Base-by-base conservation (phyloP, 805 yeast genomes). In the Saturnispora quitensis region DNA sequence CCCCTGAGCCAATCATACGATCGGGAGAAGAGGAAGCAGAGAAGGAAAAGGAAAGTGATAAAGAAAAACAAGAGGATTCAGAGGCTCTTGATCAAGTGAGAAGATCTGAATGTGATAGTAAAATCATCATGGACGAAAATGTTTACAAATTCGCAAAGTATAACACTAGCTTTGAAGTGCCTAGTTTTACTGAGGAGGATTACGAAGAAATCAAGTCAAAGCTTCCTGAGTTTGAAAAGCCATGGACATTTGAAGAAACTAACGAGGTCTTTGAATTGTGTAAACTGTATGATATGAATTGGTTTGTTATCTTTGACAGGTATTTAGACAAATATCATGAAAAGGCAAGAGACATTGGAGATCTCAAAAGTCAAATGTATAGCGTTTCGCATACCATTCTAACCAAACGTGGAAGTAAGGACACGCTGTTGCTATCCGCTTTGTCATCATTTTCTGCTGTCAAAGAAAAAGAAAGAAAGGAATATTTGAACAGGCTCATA, bases 291-390 rank as follows among this genome's bases (percentile, higher is more conserved):
- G 90, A 85, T 60, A 71, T 86, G 58, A 73, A 86, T 54, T 85
- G 93, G 91, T 74, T 77, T 3, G 81, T 83, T 1, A 74, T 85
- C 12, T 71, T 70, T 52, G 93, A 85, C 60, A 67, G 89, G 47
- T 85, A 76, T 64, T 45, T 47, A 40, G 71, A 70, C 20, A 74
- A 59, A 50, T 50, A 50, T 18, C 54, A 58, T 5, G 72, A 91
- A 31, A 62, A 79, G 52, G 57, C 33, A 48, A 60, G 52, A 69
- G 93, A 81, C 0, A 55, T 86, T 25, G 98, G 91, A 59, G 97
- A 89, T 56, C 66, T 93, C 51, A 89, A 89, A 59, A 89, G 81
- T 51, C 82, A 89, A 38, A 89, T 88, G 63, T 93, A 90, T 62
- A 67, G 72, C 18, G 81, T 88, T 9, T 78, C 86, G 45, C 77